Evolutionary conservation across 2,329 filamentous ascomycete genomes (phyloP).

Genomic region (Magnaporthiopsis rhizophila): DNA sequence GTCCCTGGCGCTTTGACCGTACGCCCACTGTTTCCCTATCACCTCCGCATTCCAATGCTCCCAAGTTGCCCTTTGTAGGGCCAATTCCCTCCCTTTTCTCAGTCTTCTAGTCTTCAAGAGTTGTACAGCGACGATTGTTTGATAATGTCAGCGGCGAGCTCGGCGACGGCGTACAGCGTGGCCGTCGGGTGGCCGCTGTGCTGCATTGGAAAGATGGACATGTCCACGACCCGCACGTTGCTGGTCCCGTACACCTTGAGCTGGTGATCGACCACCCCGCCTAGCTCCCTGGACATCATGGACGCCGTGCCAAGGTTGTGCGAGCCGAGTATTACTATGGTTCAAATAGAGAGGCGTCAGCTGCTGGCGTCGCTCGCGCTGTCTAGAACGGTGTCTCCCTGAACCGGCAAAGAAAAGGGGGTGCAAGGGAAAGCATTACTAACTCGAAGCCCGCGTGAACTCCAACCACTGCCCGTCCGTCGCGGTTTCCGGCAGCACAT

Average conservation of each 20-base stretch:
- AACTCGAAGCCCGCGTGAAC: not conserved
- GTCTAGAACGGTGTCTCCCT: too few species aligned
- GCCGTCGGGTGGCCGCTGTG: constrained; percentile 32
- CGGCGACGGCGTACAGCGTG: constrained; percentile 38
- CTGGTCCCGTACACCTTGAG: constrained; percentile 32
- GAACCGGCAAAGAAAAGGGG: not conserved
- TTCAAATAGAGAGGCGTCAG: constrained; percentile 30
- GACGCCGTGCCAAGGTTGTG: constrained; percentile 25
- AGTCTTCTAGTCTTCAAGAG: not conserved
- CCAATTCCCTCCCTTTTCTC: too few species aligned
- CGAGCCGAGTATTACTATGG: constrained; percentile 34
- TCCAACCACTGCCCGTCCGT: constrained; percentile 16
- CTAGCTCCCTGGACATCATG: constrained; percentile 31
- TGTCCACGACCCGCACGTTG: constrained; percentile 35
- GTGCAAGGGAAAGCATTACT: constrained; percentile 16
- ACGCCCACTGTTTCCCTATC: too few species aligned
- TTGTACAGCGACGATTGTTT: constrained; percentile 1
- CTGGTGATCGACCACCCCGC: constrained; percentile 31
- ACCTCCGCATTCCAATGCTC: too few species aligned
- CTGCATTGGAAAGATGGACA: constrained; percentile 30
- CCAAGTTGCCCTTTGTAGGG: too few species aligned
- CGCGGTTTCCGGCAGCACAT: constrained; percentile 21
- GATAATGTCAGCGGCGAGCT: constrained; percentile 25
- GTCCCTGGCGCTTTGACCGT: too few species aligned
- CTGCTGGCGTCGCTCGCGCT: constrained; percentile 12